Evolutionary conservation across 2,329 filamentous ascomycete species (phyloP).

Genomic region (Fusarium avenaceum): DNA sequence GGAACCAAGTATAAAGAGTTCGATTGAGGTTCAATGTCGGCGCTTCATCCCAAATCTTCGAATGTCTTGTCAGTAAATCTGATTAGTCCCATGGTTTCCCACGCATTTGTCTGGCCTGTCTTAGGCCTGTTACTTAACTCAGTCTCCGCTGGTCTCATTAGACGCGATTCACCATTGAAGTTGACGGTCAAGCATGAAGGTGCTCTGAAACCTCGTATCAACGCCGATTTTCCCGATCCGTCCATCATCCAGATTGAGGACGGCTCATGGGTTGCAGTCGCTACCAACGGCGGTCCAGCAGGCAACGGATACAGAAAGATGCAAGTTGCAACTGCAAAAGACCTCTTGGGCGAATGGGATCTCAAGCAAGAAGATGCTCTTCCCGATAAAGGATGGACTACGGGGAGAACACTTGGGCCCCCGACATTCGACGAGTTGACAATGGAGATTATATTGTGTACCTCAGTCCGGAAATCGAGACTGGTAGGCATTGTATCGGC

Average conservation of each 20-base stretch:
- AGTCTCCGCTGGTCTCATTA: not conserved
- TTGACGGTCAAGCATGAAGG: slow-evolving; percentile 17
- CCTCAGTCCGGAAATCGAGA: not conserved
- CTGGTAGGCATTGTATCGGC: slow-evolving; percentile 10
- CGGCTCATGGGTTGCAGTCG: slow-evolving; percentile 26
- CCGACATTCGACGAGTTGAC: slow-evolving; percentile 14
- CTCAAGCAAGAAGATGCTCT: slow-evolving; percentile 9
- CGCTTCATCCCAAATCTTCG: too few species aligned
- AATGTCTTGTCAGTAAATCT: too few species aligned
- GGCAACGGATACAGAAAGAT: slow-evolving; percentile 1
- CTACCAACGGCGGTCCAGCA: slow-evolving; percentile 3
- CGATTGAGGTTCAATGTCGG: rapidly evolving
- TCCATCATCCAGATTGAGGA: slow-evolving; percentile 16
- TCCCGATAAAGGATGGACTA: slow-evolving; percentile 25
- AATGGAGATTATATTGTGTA: slow-evolving; percentile 19
- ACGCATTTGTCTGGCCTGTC: not conserved
- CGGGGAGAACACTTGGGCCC: slow-evolving; percentile 19
- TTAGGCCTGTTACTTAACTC: not conserved
- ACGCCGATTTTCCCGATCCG: slow-evolving; percentile 28
- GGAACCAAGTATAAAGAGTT: not conserved
- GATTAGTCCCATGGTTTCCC: not conserved
- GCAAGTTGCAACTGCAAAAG: slow-evolving; percentile 8
- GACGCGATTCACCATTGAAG: slow-evolving; percentile 3
- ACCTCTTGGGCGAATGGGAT: slow-evolving; percentile 17
- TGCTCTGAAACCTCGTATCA: not conserved